phyloP scores from a whole-genome alignment of 169 alveolate species.

The Eimeria falciformis region DNA sequence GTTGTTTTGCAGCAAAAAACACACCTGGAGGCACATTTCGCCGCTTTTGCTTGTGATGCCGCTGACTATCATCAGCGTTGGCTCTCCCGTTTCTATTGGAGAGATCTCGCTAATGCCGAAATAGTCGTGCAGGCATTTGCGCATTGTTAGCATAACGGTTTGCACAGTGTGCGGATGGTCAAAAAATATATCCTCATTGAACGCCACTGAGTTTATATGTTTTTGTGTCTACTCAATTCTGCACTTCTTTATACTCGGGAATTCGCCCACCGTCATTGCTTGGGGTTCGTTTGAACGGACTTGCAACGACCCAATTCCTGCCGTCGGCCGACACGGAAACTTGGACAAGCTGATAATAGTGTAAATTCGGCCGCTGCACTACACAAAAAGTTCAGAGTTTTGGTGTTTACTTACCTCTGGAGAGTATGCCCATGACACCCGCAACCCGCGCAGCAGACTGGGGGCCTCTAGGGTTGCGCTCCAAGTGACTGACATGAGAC shows the following conservation, averaged over 20 bases:
- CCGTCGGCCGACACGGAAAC: constrained; percentile 83
- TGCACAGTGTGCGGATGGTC: constrained; percentile 84
- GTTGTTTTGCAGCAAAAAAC: neutral
- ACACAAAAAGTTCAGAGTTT: too few species aligned
- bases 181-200: constrained; percentile 82
- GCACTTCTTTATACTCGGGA: too few species aligned
- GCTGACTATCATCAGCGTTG: constrained; percentile 88
- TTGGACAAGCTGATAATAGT: constrained; percentile 73
- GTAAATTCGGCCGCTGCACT: too few species aligned
- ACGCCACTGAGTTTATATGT: constrained; percentile 79
- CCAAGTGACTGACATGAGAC: constrained; percentile 72
- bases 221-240: neutral
- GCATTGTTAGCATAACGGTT: constrained; percentile 86
- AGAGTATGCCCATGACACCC: constrained; percentile 76
- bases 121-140: constrained; percentile 87
- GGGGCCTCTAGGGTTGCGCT: constrained; percentile 67
- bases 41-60: constrained; percentile 90
- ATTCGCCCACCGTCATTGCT: constrained; percentile 77
- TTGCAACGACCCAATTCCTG: constrained; percentile 77
- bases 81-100: constrained; percentile 92
- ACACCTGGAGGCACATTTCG: constrained; percentile 92
- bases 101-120: constrained; percentile 91
- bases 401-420: constrained; percentile 77
- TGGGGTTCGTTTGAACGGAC: constrained; percentile 82
- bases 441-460: constrained; percentile 64